These are phyloP conservation scores for Escovopsis sp. DNA, from an alignment of 2,329 filamentous ascomycete genomes.

Conservation along the genomic window DNA sequence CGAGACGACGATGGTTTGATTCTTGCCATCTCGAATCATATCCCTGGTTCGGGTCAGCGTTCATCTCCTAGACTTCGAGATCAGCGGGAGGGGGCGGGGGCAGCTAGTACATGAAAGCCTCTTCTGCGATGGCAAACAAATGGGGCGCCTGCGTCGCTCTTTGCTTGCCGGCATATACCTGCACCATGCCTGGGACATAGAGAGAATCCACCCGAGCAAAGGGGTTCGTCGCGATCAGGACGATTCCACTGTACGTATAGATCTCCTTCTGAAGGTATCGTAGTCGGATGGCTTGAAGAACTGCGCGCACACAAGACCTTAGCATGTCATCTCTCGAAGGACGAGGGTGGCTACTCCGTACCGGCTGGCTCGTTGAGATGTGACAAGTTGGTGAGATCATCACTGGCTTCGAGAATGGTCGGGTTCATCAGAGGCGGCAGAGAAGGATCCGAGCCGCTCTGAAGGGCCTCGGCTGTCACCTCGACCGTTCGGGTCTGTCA, in stretches of 20 bases:
- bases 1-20: conserved; percentile 98
- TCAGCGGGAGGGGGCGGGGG: not conserved
- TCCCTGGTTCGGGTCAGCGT: conserved; percentile 46
- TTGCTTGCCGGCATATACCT: conserved; percentile 95
- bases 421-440: conserved; percentile 96
- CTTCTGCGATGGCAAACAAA: conserved; percentile 96
- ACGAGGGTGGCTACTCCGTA: conserved; percentile 25
- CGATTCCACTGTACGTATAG: conserved; percentile 98
- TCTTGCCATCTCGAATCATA: conserved; percentile 90
- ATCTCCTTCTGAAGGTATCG: conserved; percentile 98
- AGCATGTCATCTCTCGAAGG: conserved; percentile 7
- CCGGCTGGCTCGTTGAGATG: conserved; percentile 97
- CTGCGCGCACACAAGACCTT: conserved; percentile 30
- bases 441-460: conserved; percentile 52
- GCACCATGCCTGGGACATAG: conserved; percentile 99
- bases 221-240: conserved; percentile 94
- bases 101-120: conserved; percentile 74
- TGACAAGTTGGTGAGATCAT: conserved; percentile 92
- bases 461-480: conserved; percentile 60
- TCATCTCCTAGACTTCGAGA: not conserved
- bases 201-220: conserved; percentile 95
- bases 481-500: conserved; percentile 61
- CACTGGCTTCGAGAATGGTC: conserved; percentile 92
- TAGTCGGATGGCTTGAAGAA: conserved; percentile 91
- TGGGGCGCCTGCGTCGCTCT: conserved; percentile 93